Conservation (phyloP, 2,329 filamentous ascomycete genomes). For the Colletotrichum sublineola region DNA sequence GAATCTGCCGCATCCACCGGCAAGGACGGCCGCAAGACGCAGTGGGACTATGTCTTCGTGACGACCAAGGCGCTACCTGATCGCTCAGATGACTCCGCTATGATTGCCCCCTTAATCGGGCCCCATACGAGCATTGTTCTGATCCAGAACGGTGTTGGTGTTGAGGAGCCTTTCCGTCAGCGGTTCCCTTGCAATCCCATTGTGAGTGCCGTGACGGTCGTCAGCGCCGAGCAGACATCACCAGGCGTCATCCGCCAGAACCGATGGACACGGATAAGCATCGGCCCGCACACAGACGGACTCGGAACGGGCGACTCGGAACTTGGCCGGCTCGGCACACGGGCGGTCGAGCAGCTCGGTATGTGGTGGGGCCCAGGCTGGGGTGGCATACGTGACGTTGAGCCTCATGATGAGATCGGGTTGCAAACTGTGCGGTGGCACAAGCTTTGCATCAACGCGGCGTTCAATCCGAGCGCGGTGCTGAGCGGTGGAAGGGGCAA, state of each 20-base stretch:
- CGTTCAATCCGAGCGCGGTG: slow-evolving; percentile 80
- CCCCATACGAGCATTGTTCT: slow-evolving; percentile 71
- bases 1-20: slow-evolving; percentile 60
- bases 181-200: slow-evolving; percentile 73
- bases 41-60: slow-evolving; percentile 74
- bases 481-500: slow-evolving; percentile 75
- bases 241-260: slow-evolving; percentile 77
- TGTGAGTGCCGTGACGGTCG: slow-evolving; percentile 77
- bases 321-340: slow-evolving; percentile 53
- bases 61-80: slow-evolving; percentile 80
- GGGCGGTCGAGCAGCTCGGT: slow-evolving; percentile 63
- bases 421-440: slow-evolving; percentile 81
- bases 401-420: slow-evolving; percentile 73
- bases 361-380: slow-evolving; percentile 62
- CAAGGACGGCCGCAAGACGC: slow-evolving; percentile 26
- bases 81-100: slow-evolving; percentile 69
- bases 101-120: slow-evolving; percentile 72
- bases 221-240: slow-evolving; percentile 75
- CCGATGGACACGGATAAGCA: slow-evolving; percentile 79
- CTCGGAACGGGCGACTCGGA: slow-evolving; percentile 53
- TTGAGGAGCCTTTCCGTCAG: slow-evolving; percentile 74
- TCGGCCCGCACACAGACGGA: slow-evolving; percentile 73
- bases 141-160: slow-evolving; percentile 79
- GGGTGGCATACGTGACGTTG: slow-evolving; percentile 75
- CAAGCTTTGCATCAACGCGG: slow-evolving; percentile 82